Percentiles rank a stretch among this genome's conserved stretches.
Evolutionary conservation across 1,284 basidiomycete genomes (phyloP).

Genomic region (Golubevia pallescens): DNA sequence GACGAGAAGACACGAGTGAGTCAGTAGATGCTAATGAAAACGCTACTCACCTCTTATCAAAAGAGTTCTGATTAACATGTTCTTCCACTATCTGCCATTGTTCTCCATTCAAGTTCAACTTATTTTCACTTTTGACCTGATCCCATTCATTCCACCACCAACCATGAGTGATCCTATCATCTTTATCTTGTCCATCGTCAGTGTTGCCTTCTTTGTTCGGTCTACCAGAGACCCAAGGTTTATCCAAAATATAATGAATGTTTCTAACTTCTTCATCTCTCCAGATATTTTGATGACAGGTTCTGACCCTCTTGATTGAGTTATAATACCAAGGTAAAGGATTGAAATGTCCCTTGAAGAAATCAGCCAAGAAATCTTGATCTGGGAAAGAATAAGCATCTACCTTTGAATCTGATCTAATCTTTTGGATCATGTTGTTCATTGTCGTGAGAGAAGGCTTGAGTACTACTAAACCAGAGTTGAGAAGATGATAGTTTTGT

Average conservation of each 20-base stretch:
- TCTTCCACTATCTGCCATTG: too few relatives aligned
- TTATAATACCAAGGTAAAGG: constrained; percentile 67
- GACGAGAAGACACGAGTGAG: too few relatives aligned
- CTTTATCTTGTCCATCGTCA: constrained; percentile 41
- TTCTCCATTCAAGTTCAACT: constrained; percentile 16
- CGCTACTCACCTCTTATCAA: too few relatives aligned
- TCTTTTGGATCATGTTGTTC: constrained; percentile 69
- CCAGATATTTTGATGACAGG: constrained; percentile 66
- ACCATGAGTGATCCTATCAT: constrained; percentile 58
- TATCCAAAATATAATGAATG: constrained; percentile 43
- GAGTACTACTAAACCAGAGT: constrained; percentile 86
- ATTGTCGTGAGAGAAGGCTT: constrained; percentile 73
- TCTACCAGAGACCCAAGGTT: constrained; percentile 12
- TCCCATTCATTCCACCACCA: constrained; percentile 66
- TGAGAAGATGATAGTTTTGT: constrained; percentile 78
- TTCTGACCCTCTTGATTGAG: constrained; percentile 67
- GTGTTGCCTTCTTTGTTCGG: not conserved
- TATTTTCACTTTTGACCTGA: constrained; percentile 54
- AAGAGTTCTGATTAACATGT: too few relatives aligned
- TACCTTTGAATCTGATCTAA: constrained; percentile 75
- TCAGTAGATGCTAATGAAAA: too few relatives aligned
- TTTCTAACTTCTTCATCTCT: constrained; percentile 65
- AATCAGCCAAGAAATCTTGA: constrained; percentile 84
- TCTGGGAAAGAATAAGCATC: constrained; percentile 82
- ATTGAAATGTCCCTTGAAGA: constrained; percentile 72